Base-by-base conservation (phyloP, 2,329 filamentous ascomycete genomes). In the Tolypocladium capitatum region DNA sequence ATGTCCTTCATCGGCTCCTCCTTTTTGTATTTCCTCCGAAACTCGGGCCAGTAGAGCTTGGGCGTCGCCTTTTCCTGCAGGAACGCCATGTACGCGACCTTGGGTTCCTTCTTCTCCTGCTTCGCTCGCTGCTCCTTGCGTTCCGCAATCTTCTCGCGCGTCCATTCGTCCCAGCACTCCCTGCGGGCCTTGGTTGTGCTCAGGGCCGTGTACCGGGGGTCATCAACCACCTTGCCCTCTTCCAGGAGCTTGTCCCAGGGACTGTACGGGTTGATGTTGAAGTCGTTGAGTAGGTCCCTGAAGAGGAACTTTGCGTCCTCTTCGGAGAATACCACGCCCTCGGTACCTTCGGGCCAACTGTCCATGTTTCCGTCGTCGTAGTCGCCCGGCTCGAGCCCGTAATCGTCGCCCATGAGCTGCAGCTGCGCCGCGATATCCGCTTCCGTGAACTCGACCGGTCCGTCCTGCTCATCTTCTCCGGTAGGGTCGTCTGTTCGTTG, bases 1-100 rank as follows among this genome's bases (percentile, higher is more conserved):
- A 78, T 70, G 50, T 91, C 84, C 51, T 83, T 84, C 84, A 98
- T 89, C 46, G 82, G 76, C 0, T 77, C 65, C 53, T 94, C 89
- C 54, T 84, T 90, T 54, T 84, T 84, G 66, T 81, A 92, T 62
- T 96, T 98, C 32, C 92, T 76, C 58, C 86, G 88, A 67, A 98
- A 98, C 62, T 98, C 92, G 0, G 87, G 84, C 92, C 92, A 98
- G 71, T 94, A 98, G 1, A 98, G 74, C 67, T 95, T 97, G 0
- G 87, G 84, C 0, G 83, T 92, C 0, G 90, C 91, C 55, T 88
- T 78, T 44, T 83, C 78, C 53, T 91, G 81, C 30, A 98, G 71
- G 53, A 98, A 84, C 0, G 78, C 76, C 51, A 97, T 69, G 63
- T 94, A 98, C 1, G 83, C 80, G 53, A 95, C 84, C 43, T 77